Conservation (phyloP, 2,329 filamentous ascomycete genomes). For the Huntiella savannae region DNA sequence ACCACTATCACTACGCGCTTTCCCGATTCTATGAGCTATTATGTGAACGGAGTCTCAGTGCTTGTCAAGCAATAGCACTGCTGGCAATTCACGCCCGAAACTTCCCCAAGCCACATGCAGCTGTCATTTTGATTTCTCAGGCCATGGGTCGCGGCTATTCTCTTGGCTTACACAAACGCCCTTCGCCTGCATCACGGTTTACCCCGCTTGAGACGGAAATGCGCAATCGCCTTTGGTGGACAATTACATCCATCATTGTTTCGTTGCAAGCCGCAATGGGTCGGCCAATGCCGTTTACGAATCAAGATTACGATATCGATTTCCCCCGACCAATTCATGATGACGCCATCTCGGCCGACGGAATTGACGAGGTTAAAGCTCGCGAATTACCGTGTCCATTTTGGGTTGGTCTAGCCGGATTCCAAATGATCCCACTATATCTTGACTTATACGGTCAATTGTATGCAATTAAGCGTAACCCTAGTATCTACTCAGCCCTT, state of each 20-base stretch:
- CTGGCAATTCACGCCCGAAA: slow-evolving; percentile 54
- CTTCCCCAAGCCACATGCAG: slow-evolving; percentile 62
- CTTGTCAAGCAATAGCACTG: slow-evolving; percentile 55
- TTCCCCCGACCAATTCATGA: slow-evolving; percentile 55
- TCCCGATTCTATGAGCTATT: slow-evolving; percentile 48
- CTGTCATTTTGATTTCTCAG: slow-evolving; percentile 46
- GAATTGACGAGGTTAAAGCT: slow-evolving; percentile 16
- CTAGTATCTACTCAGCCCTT: slow-evolving; percentile 41
- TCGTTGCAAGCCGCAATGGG: slow-evolving; percentile 60
- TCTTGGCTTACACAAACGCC: slow-evolving; percentile 51
- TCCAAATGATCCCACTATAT: slow-evolving; percentile 45
- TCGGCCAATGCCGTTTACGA: slow-evolving; percentile 52
- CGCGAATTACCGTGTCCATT: slow-evolving; percentile 40
- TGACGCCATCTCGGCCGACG: slow-evolving; percentile 31
- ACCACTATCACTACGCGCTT: slow-evolving; percentile 60
- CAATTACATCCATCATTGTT: slow-evolving; percentile 43
- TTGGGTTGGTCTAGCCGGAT: slow-evolving; percentile 44
- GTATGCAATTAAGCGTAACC: slow-evolving; percentile 48
- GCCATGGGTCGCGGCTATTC: slow-evolving; percentile 54
- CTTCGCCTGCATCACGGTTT: slow-evolving; percentile 19
- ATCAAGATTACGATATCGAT: slow-evolving; percentile 62
- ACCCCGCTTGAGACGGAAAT: slow-evolving; percentile 51
- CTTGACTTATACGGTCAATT: slow-evolving; percentile 59
- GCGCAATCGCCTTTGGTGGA: slow-evolving; percentile 64
- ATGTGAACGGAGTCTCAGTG: slow-evolving; percentile 39